Evolutionary conservation across 257 asterid species (phyloP), one percentile per base, ranked within the genome.

Genomic region (Nicotiana otophora): DNA sequence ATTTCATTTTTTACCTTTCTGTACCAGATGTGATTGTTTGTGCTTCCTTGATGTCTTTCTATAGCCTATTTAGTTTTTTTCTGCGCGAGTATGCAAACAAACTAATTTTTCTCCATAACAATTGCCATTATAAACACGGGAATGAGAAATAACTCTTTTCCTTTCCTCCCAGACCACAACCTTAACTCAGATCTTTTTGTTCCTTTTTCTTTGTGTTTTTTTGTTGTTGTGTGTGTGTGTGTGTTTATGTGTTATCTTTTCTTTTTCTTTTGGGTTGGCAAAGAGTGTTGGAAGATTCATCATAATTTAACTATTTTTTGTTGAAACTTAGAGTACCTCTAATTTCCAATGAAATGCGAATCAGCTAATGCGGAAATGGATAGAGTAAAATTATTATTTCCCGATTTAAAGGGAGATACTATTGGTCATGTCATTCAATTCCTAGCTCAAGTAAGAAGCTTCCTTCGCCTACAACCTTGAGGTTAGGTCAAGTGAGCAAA

Each of bases 1-100:
- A 64, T 69, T 83, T 23, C 83, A 63, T 70, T 84, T 87, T 82
- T 64, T 23, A 33, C 34, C 16, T 82, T 77, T 33, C 5, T 33
- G 53, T 53, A 67, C n/a, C 66, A 63, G 16, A 3, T 57, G 39
- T 82, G 83, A 48, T 70, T 15, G 26, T 10, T 60, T 81, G 19
- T 55, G 9, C 33, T 55, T 64, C 8, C 82, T 15, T 3, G 81
- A 78, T 15, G 48, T 74, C 72, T 69, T 28, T 78, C 8, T 76
- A 12, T 46, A 60, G 20, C 3, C 64, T 28, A 48, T 34, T 10
- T 42, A 15, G 61, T 3, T 46, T 64, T 31, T 64, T 17, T 20
- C 53, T n/a, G 5, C 15, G 28, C 6, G 14, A 4, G 12, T 53
- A 42, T 26, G 30, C 60, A 33, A 26, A 5, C 64, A 64, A 48